These are phyloP conservation scores for Paramecium tetraurelia DNA, from an alignment of 73 alveolate genomes.

Conservation along the genomic window DNA sequence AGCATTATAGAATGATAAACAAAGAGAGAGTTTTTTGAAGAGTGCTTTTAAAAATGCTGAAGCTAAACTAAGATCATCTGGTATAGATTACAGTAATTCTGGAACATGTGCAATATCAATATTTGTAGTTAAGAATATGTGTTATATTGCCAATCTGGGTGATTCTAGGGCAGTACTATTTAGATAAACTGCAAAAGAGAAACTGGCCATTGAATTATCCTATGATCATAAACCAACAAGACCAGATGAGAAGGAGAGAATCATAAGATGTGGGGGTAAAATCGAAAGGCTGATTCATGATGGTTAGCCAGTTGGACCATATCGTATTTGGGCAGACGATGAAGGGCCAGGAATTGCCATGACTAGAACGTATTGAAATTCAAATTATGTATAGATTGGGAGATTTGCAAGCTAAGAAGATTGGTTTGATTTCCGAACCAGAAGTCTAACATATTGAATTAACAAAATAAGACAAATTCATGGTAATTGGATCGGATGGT, in stretches of 20 bases:
- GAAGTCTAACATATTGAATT: constrained; percentile 82
- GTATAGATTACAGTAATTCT: constrained; percentile 67
- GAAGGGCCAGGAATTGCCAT: constrained; percentile 94
- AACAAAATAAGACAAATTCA: constrained; percentile 81
- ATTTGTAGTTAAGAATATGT: constrained; percentile 74
- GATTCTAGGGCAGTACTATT: constrained; percentile 92
- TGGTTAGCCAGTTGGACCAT: constrained; percentile 76
- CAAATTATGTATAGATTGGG: constrained; percentile 59
- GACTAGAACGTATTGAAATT: constrained; percentile 70
- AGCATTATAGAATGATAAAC: constrained; percentile 48
- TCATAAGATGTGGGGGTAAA: constrained; percentile 73
- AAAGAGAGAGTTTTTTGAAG: constrained; percentile 59
- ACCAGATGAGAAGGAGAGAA: constrained; percentile 78
- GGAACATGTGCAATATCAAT: constrained; percentile 85
- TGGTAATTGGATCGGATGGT: constrained; percentile 88
- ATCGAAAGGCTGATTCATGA: constrained; percentile 70
- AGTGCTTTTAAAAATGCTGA: constrained; percentile 64
- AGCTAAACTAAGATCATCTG: constrained; percentile 58
- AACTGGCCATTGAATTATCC: constrained; percentile 74
- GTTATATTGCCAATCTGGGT: constrained; percentile 92
- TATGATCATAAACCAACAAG: constrained; percentile 90
- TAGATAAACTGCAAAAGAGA: constrained; percentile 54
- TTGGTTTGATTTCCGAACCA: constrained; percentile 85
- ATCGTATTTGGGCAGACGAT: constrained; percentile 86
- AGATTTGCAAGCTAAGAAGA: constrained; percentile 84